Conservation (phyloP, 441 rosid genomes). For the Gossypium armourianum region DNA sequence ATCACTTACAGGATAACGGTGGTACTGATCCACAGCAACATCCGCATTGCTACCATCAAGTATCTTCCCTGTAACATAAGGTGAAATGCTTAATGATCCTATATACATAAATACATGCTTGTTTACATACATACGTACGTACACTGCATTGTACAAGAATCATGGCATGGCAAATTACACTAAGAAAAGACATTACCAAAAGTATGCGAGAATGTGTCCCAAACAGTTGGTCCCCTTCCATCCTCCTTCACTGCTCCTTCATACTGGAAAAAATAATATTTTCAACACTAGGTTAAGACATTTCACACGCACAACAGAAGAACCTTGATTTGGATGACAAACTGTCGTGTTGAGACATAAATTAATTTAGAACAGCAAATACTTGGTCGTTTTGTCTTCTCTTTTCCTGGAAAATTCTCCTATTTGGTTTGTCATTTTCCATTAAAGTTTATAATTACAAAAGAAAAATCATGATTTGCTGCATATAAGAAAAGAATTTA, state of each 20-base stretch:
- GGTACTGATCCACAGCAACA: conserved; percentile 82
- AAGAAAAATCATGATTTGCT: background rate
- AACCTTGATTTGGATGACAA: background rate
- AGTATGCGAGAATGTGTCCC: conserved; percentile 77
- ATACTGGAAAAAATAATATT: conserved; percentile 29
- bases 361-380: background rate
- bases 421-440: background rate
- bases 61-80: conserved; percentile 38
- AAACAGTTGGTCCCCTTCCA: conserved; percentile 73
- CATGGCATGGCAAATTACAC: too few relatives aligned
- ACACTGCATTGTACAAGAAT: too few relatives aligned
- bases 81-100: background rate
- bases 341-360: background rate
- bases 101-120: background rate
- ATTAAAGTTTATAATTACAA: background rate
- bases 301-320: background rate
- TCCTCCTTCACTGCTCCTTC: conserved; percentile 89
- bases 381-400: background rate
- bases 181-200: conserved; percentile 30
- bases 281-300: background rate
- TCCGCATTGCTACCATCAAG: conserved; percentile 66
- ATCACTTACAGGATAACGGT: conserved; percentile 38
- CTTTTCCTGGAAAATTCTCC: background rate
- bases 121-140: background rate
- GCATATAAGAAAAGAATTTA: background rate